These are phyloP conservation scores for Geranium brycei DNA, from an alignment of 345 rosid genomes.

Conservation along the genomic window DNA sequence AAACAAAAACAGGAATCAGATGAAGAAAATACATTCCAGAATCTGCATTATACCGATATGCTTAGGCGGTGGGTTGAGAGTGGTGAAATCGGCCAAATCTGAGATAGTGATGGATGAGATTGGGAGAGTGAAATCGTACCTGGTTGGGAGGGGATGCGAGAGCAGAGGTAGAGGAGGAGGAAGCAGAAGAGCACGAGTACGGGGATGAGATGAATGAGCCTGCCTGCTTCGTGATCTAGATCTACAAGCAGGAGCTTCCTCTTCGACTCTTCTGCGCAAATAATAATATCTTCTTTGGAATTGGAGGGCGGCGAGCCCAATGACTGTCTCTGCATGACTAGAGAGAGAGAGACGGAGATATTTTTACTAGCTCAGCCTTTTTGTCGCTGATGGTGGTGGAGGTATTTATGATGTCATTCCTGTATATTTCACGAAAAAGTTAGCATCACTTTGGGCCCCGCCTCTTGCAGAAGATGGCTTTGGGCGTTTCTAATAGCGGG, in stretches of 20 bases:
- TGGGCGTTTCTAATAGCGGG: too few relatives aligned
- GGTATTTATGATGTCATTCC: too few relatives aligned
- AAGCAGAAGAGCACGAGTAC: slow-evolving; percentile 68
- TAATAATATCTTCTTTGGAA: slow-evolving; percentile 29
- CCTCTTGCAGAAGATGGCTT: too few relatives aligned
- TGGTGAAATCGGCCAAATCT: slow-evolving; percentile 75
- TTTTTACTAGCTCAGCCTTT: too few relatives aligned
- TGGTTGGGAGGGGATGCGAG: slow-evolving; percentile 65
- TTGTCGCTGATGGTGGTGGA: too few relatives aligned
- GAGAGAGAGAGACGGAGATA: slow-evolving; percentile 10
- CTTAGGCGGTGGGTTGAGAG: slow-evolving; percentile 36
- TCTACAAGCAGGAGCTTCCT: slow-evolving; percentile 10
- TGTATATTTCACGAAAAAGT: too few relatives aligned
- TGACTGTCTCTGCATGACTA: slow-evolving; percentile 72
- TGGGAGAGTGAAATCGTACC: slow-evolving; percentile 22
- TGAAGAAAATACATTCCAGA: background rate
- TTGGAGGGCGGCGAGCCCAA: slow-evolving; percentile 68
- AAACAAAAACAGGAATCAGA: background rate
- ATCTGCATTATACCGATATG: slow-evolving; percentile 53
- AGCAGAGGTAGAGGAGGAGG: slow-evolving; percentile 68
- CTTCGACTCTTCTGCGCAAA: slow-evolving; percentile 21
- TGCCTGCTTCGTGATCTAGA: slow-evolving; percentile 21
- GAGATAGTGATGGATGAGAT: slow-evolving; percentile 11
- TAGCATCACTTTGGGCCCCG: too few relatives aligned
- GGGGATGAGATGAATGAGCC: slow-evolving; percentile 75